Conservation (phyloP, 148 eudicot genomes). For the Talinum fruticosum region DNA sequence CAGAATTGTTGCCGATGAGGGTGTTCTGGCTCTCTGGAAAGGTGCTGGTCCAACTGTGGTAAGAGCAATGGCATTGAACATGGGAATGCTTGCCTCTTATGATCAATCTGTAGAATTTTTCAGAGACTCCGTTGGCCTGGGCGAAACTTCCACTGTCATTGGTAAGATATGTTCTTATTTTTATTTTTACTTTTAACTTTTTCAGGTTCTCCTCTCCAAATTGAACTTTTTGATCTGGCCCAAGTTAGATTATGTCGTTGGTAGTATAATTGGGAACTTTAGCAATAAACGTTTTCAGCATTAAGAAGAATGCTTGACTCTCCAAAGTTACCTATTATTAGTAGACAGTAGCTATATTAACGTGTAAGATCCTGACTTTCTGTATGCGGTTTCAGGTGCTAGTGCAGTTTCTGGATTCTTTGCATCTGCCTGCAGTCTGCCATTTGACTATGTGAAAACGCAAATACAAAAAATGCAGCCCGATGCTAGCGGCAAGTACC, state of each 20-base stretch:
- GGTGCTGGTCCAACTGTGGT: conserved; percentile 44
- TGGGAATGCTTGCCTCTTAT: conserved; percentile 69
- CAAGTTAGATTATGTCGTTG: not conserved
- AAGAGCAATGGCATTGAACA: conserved; percentile 43
- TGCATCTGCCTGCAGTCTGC: conserved; percentile 54
- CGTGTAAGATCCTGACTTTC: not conserved
- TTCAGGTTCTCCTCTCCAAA: no score
- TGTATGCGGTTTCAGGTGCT: conserved; percentile 33
- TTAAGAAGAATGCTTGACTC: no score
- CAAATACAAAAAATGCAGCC: conserved; percentile 59
- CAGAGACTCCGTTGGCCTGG: conserved; percentile 42
- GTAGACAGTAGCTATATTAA: not conserved
- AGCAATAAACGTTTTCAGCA: no score
- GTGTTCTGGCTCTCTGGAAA: conserved; percentile 56
- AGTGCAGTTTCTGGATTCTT: conserved; percentile 51
- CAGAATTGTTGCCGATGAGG: conserved; percentile 41
- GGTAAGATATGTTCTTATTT: no score
- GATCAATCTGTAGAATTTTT: conserved; percentile 44
- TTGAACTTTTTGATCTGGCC: no score
- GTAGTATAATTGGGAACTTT: no score
- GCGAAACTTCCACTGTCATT: conserved; percentile 36
- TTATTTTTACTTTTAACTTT: no score
- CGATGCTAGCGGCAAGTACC: conserved; percentile 45
- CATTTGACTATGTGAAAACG: conserved; percentile 49
- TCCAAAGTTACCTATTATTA: no score